Evolutionary conservation across 1,139 yeast genomes (phyloP), one percentile per base, ranked within the genome.

Genomic region (Taphrina sp.): DNA sequence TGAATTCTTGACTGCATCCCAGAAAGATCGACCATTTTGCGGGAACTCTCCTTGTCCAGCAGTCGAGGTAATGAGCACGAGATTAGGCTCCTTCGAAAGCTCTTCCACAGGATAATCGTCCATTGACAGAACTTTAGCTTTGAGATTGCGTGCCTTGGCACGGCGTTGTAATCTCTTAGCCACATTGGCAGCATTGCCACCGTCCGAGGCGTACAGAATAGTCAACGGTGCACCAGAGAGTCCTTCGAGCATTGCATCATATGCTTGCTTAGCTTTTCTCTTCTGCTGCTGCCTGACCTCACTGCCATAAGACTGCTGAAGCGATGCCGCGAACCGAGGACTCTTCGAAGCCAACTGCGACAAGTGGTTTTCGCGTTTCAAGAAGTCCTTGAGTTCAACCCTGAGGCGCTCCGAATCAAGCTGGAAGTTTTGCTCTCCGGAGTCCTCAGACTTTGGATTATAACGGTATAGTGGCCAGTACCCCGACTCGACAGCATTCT

Each of bases 41-140:
- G 99, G 98, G 28, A 92, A 69, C 62, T 85, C 96, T 17, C 99
- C 99, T 68, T 92, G 97, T 3, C 97, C 98, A 0, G 95, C 85
- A 0, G 99, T 92, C 1, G 96, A 83, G 65, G 95, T 85, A 5
- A 92, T 67, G 0, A 90, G 72, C 2, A 90, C 75, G 42, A 88
- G 72, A 42, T 76, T 73, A 33, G 72, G 67, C 44, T 79, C 78
- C 51, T 75, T 76, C 22, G 77, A 75, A 52, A 79, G 97, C 67
- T 90, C 97, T 4, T 58, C 61, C 19, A 78, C 69, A 19, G 81
- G 80, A 64, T 79, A 83, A 43, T 80, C 83, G 63, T 89, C 94
- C 65, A 88, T 70, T 0, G 85, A 67, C 19, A 76, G 71, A 10
- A 82, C 69, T 0, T 69, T 72, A 4, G 85, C 80, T 3, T 74